These are phyloP conservation scores for Pythium myriotylum DNA, from an alignment of 352 stramenopile genomes.

Conservation along the genomic window DNA sequence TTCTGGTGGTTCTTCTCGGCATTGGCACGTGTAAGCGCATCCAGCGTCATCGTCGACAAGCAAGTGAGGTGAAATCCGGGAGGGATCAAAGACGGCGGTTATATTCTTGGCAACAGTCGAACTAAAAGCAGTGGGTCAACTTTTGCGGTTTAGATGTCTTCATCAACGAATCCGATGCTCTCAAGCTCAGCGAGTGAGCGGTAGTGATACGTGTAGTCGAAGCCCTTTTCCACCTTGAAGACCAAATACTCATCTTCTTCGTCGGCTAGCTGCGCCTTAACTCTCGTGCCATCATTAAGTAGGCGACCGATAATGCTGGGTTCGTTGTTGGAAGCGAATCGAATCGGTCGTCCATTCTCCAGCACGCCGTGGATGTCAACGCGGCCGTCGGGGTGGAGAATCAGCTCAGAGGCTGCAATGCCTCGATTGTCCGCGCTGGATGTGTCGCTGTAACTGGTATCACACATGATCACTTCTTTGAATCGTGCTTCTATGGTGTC, in stretches of 20 bases:
- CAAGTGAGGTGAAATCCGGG: too few species aligned
- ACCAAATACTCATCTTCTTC: conserved; percentile 52
- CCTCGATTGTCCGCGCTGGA: conserved; percentile 76
- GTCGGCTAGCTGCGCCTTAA: conserved; percentile 60
- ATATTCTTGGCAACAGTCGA: conserved; percentile 17
- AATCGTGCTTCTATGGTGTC: conserved; percentile 28
- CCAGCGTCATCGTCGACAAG: conserved; percentile 52
- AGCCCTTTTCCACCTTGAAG: conserved; percentile 63
- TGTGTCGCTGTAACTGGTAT: conserved; percentile 93
- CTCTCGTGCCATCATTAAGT: conserved; percentile 54
- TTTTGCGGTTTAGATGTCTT: not conserved
- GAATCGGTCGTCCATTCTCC: conserved; percentile 45
- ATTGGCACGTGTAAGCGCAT: conserved; percentile 58
- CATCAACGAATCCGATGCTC: conserved; percentile 38
- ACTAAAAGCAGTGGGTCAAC: not conserved
- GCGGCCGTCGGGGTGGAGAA: conserved; percentile 57
- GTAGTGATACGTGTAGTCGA: conserved; percentile 62
- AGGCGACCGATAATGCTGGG: conserved; percentile 38
- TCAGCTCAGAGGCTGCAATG: conserved; percentile 69
- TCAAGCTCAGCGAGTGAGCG: conserved; percentile 25
- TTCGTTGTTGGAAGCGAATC: conserved; percentile 44
- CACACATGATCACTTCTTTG: conserved; percentile 88
- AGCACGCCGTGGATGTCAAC: conserved; percentile 62
- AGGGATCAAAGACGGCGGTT: not conserved
- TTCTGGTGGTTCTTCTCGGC: conserved; percentile 56